These are phyloP conservation scores for Microdochium bolleyi DNA, from an alignment of 2,329 filamentous ascomycete genomes.

Conservation along the genomic window DNA sequence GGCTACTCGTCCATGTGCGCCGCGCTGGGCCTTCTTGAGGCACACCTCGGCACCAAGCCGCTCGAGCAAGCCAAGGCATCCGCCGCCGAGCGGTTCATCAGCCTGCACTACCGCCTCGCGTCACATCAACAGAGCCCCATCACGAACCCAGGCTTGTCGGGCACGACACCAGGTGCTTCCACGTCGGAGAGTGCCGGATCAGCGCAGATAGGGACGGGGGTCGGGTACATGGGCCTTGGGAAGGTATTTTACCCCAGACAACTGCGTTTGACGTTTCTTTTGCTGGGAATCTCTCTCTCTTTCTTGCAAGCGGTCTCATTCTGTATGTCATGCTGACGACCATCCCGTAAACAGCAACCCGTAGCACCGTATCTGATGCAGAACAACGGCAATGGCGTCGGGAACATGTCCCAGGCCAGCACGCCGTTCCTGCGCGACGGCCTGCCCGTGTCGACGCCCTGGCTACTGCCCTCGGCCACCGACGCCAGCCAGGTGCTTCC, in stretches of 20 bases:
- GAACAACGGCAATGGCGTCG: not conserved
- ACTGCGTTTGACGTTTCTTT: no score
- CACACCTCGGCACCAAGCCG: conserved; percentile 50
- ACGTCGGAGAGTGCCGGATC: conserved; percentile 12
- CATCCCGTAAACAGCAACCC: conserved; percentile 20
- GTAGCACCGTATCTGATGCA: conserved; percentile 31
- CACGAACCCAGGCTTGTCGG: conserved; percentile 18
- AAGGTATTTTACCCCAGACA: no score
- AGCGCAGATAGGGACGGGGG: conserved; percentile 9
- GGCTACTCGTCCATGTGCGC: conserved; percentile 57
- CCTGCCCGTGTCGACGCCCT: conserved; percentile 20
- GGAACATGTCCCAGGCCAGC: not conserved
- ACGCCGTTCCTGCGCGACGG: conserved; percentile 15
- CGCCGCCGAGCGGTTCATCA: conserved; percentile 51
- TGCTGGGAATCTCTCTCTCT: no score
- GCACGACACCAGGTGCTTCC: conserved; percentile 11
- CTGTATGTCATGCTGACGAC: not conserved
- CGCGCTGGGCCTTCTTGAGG: conserved; percentile 49
- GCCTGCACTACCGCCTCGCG: conserved; percentile 48
- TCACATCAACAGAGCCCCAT: conserved; percentile 42
- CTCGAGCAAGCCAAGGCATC: conserved; percentile 49
- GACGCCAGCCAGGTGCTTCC: conserved; percentile 26
- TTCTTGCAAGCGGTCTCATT: not conserved
- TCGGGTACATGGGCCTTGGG: not conserved
- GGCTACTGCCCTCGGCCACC: conserved; percentile 18